phyloP scores from a whole-genome alignment of 1,284 basidiomycete species.

The Malassezia cuniculi region DNA sequence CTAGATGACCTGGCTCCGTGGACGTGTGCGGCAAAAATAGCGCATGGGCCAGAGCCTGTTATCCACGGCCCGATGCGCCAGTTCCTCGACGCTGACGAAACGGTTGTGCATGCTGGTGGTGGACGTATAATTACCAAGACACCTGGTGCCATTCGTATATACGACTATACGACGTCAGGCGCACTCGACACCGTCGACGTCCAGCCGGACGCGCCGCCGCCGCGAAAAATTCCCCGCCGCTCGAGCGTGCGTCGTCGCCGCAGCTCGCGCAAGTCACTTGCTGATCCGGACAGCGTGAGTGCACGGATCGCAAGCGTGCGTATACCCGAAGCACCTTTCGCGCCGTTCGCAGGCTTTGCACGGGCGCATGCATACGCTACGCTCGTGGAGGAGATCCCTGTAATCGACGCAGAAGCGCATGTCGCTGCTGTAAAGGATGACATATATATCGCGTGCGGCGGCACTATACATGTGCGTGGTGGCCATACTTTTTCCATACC shows the following conservation, averaged over 20 bases:
- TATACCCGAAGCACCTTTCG: too few species aligned
- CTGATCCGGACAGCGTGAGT: too few species aligned
- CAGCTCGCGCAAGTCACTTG: too few species aligned
- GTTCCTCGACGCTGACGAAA: constrained; percentile 23
- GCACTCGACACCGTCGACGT: too few species aligned
- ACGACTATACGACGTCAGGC: too few species aligned
- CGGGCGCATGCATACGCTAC: constrained; percentile 24
- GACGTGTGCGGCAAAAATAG: constrained; percentile 2
- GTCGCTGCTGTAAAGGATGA: too few species aligned
- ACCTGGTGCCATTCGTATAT: too few species aligned
- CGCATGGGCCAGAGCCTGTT: constrained; percentile 1
- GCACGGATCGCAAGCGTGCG: too few species aligned
- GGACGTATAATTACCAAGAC: not conserved
- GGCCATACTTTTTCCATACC: not conserved
- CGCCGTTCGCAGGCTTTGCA: constrained; percentile 24
- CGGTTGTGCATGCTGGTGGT: constrained; percentile 16
- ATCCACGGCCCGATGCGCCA: constrained; percentile 18
- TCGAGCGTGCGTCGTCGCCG: too few species aligned
- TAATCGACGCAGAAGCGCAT: not conserved
- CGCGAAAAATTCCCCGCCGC: too few species aligned
- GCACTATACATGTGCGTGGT: not conserved
- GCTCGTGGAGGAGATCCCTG: constrained; percentile 26
- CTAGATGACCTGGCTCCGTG: constrained; percentile 22
- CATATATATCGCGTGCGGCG: constrained; percentile 3
- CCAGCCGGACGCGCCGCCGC: too few species aligned